Evolutionary conservation across 2,329 filamentous ascomycete species (phyloP), one percentile per base, ranked within the genome.

Genomic region (Beauveria sp.): DNA sequence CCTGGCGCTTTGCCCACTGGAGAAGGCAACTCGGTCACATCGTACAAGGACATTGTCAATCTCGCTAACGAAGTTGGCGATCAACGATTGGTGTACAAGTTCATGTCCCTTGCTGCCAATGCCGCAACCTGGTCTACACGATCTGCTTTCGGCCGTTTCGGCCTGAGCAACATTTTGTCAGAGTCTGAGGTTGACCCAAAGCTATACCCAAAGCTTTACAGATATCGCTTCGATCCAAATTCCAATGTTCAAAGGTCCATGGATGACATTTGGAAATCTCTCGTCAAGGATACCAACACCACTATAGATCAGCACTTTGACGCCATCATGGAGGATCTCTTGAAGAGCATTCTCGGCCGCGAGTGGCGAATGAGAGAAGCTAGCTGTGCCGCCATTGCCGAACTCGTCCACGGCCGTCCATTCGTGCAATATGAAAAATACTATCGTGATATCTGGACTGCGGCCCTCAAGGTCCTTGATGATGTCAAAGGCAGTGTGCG

Each of bases 41-140:
- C 93, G 0, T 99, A 99, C 77, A 96, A 96, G 71, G 94, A 99
- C 70, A 97, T 99, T 66, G 90, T 99, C 73, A 94, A 83, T 66
- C 79, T 99, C 53, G 94, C 94, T n/a, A 91, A 93, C 48, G 94
- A 99, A 75, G 92, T 97, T 40, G 94, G 94, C 12, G 93, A 99
- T 69, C 93, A 94, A 62, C 92, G 90, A 67, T 79, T 99, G n/a
- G 90, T 97, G 1, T 99, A 99, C 77, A 91, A 92, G 63, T 97
- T 99, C 76, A 99, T 99, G 94, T 93, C 92, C 0, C 81, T 99
- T 66, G 94, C 94, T 3, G 91, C 92, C 2, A 96, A 97, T 69
- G 96, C 96, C 53, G 92, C 92, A 0, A 96, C 96, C 18, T 99
- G 94, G 94, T 93, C 92, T 1, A 96, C 92, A n/a, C 85, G 94